Percentiles rank a stretch among this genome's conserved stretches.
phyloP scores from a whole-genome alignment of 805 yeast genomes.

The Candida sphagnicola region DNA sequence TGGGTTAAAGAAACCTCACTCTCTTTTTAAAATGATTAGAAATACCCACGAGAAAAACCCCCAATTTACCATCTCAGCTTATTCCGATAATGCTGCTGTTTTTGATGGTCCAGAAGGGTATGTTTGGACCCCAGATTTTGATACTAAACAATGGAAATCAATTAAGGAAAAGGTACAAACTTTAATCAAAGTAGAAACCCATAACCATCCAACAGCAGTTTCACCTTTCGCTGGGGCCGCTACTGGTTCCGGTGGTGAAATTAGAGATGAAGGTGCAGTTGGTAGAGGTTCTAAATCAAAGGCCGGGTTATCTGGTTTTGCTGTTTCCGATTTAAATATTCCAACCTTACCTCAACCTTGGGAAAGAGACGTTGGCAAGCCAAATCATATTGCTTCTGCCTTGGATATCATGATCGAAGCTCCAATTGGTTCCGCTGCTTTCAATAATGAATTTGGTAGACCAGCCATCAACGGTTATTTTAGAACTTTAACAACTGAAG shows the following conservation, averaged over 20 bases:
- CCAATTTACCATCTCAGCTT: slow-evolving; percentile 84
- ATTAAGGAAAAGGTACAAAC: slow-evolving; percentile 79
- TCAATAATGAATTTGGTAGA: slow-evolving; percentile 97
- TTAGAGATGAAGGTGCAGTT: slow-evolving; percentile 99
- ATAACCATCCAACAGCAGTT: slow-evolving; percentile 98
- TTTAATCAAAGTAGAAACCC: slow-evolving; percentile 95
- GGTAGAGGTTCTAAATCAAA: slow-evolving; percentile 97
- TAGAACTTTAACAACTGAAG: slow-evolving; percentile 86
- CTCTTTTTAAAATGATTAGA: slow-evolving; percentile 92
- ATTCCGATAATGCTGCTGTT: slow-evolving; percentile 97
- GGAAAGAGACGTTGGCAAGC: slow-evolving; percentile 90
- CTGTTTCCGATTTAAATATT: slow-evolving; percentile 85
- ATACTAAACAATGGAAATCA: slow-evolving; percentile 69
- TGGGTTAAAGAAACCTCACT: slow-evolving; percentile 63
- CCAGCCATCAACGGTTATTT: slow-evolving; percentile 97
- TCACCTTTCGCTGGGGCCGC: slow-evolving; percentile 99
- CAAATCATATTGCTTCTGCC: slow-evolving; percentile 87
- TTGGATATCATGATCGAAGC: slow-evolving; percentile 96
- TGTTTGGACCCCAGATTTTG: slow-evolving; percentile 73
- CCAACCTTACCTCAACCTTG: slow-evolving; percentile 89
- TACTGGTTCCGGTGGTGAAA: slow-evolving; percentile 99
- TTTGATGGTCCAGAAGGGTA: slow-evolving; percentile 79
- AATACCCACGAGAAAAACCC: slow-evolving; percentile 84
- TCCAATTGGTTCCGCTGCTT: slow-evolving; percentile 96
- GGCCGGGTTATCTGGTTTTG: slow-evolving; percentile 92